A percentile compares a stretch with the other conserved stretches of the same genome.
Conservation (phyloP, 1,284 basidiomycete genomes). For the Melampsora americana region DNA sequence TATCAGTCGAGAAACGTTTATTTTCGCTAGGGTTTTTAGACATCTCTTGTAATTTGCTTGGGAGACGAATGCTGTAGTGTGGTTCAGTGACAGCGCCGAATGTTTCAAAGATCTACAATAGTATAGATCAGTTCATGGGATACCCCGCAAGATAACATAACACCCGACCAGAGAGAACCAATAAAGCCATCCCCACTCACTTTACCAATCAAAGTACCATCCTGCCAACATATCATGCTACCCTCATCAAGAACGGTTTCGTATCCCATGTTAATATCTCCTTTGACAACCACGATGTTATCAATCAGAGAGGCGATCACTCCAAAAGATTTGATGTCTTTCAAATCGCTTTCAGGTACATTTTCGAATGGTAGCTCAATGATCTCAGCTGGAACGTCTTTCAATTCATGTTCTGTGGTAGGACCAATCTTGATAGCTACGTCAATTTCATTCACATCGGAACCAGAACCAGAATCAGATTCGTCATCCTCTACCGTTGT, state of each 20-base stretch:
- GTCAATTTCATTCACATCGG: conserved; percentile 6
- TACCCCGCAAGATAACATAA: neutral
- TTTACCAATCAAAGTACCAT: conserved; percentile 36
- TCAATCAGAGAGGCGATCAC: conserved; percentile 19
- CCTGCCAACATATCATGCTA: conserved; percentile 26
- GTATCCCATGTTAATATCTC: conserved; percentile 14
- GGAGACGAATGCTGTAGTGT: conserved; percentile 32
- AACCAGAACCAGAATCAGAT: conserved; percentile 25
- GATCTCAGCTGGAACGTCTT: conserved; percentile 21
- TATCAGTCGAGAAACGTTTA: conserved; percentile 8
- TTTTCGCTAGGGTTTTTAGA: neutral
- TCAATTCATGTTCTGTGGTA: conserved; percentile 36
- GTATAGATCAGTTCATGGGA: neutral
- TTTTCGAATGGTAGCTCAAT: conserved; percentile 28
- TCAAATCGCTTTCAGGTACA: conserved; percentile 28
- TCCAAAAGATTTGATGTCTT: conserved; percentile 30
- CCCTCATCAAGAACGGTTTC: conserved; percentile 41
- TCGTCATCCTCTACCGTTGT: conserved; percentile 1
- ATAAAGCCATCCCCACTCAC: conserved; percentile 4
- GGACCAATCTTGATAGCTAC: conserved; percentile 21
- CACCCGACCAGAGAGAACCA: neutral
- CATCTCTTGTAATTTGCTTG: neutral
- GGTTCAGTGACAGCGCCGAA: conserved; percentile 42
- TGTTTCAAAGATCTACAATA: conserved; percentile 36
- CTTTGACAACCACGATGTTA: conserved; percentile 39